phyloP scores from a whole-genome alignment of 2,329 filamentous ascomycete species.

The Trichoderma sp. region DNA sequence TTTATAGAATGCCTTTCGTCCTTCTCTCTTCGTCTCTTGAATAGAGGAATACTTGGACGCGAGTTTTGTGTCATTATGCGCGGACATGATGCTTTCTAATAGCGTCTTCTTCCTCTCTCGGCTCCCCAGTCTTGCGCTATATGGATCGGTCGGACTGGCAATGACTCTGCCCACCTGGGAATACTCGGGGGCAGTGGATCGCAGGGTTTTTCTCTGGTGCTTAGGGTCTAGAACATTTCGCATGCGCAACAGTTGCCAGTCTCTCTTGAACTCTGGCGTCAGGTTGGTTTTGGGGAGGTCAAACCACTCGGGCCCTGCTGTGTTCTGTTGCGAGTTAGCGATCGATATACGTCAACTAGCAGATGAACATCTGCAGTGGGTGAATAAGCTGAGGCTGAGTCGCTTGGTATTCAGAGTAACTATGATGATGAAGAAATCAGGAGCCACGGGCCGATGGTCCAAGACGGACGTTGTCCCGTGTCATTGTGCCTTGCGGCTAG shows the following conservation, averaged over 20 bases:
- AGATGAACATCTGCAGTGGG: neutral
- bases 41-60: slow-evolving; percentile 85
- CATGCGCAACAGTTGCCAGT: slow-evolving; percentile 87
- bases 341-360: neutral
- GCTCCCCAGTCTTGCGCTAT: slow-evolving; percentile 74
- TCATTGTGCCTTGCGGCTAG: slow-evolving; percentile 37
- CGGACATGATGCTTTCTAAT: slow-evolving; percentile 71
- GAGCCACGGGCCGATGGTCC: slow-evolving; percentile 55
- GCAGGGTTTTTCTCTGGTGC: slow-evolving; percentile 86
- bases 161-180: slow-evolving; percentile 87
- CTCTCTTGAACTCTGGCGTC: slow-evolving; percentile 81
- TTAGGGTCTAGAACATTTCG: slow-evolving; percentile 85
- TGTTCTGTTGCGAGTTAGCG: slow-evolving; percentile 40
- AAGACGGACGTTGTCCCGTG: slow-evolving; percentile 40
- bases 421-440: slow-evolving; percentile 57
- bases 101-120: slow-evolving; percentile 86
- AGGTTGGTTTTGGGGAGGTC: slow-evolving; percentile 79
- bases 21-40: slow-evolving; percentile 76
- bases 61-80: slow-evolving; percentile 61
- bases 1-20: slow-evolving; percentile 88
- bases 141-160: slow-evolving; percentile 84
- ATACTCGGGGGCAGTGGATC: slow-evolving; percentile 66
- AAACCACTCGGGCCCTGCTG: slow-evolving; percentile 82
- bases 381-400: neutral
- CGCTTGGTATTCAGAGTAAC: slow-evolving; percentile 63